Evolutionary conservation across 2,329 filamentous ascomycete species (phyloP), one percentile per base, ranked within the genome.

Genomic region (Fusarium heterosporum): DNA sequence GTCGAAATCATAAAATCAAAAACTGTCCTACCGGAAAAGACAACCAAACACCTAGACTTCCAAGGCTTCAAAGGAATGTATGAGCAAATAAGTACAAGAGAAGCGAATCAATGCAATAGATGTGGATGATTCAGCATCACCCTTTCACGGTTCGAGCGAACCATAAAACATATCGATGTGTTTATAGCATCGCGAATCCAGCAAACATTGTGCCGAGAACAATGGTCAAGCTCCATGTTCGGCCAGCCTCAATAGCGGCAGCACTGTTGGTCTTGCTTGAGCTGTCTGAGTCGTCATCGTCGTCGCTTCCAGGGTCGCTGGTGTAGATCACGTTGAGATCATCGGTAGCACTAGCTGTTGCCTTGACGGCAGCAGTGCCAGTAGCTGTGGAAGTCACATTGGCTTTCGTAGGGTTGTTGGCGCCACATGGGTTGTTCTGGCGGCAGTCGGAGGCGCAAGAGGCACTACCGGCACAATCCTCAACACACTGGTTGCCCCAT

Each of bases 371-470:
- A 11, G 79, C 78, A 16, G 82, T 78, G 17, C 32, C 61, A 10
- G 61, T 47, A 36, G 67, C 68, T 13, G 81, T 79, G 9, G 82
- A 78, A 8, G 85, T 86, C 7, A 76, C 71, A 78, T 92, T 93
- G 76, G 82, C 78, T 55, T 81, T 82, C 40, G 78, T 85, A 14
- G 92, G 91, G 74, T 85, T 80, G 71, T 83, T 83, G 36, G 91
- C 91, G 75, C 92, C 91, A 77, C 92, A 95, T 4, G 89, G 90
- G 79, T 93, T 82, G 64, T 93, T 80, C 71, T 86, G 73, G 55
- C 85, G 83, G 81, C 91, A 94, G 55, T 78, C 71, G 60, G 79
- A 78, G n/a, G 84, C 77, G 76, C 91, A 93, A 70, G 83, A 83
- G 78, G 89, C 82, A 66, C 79, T 75, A 48, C 74, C 60, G 32